Conservation (phyloP, 2,329 filamentous ascomycete genomes). For the Botryotinia narcissicola region DNA sequence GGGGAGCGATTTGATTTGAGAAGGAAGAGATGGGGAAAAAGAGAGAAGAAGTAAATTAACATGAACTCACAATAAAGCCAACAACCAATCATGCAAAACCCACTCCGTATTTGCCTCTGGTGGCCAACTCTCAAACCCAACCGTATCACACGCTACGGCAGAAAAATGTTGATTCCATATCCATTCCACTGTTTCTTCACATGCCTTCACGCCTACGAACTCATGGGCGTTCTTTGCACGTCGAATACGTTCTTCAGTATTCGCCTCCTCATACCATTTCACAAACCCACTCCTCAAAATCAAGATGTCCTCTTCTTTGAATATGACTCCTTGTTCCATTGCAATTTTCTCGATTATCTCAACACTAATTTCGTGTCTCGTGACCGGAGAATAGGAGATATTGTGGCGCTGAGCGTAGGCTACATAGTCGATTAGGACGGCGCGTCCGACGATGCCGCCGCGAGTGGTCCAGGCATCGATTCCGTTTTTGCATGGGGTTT, state of each 20-base stretch:
- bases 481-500: conserved; percentile 35
- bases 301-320: conserved; percentile 50
- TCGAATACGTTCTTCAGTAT: conserved; percentile 21
- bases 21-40: too few species aligned
- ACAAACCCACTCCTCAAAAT: conserved; percentile 49
- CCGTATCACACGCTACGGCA: conserved; percentile 34
- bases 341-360: conserved; percentile 45
- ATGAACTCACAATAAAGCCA: conserved; percentile 24
- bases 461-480: conserved; percentile 26
- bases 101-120: conserved; percentile 27
- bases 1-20: too few species aligned
- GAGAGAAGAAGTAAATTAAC: not conserved
- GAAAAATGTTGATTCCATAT: conserved; percentile 36
- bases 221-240: conserved; percentile 21
- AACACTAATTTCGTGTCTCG: conserved; percentile 39
- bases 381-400: conserved; percentile 41
- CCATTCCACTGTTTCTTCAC: conserved; percentile 32
- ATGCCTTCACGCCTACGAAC: conserved; percentile 27
- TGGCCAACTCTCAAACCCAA: conserved; percentile 34
- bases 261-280: conserved; percentile 36
- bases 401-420: conserved; percentile 39
- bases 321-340: conserved; percentile 44
- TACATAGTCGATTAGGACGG: conserved; percentile 52
- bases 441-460: conserved; percentile 40
- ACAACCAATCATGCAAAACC: conserved; percentile 34